A percentile compares a stretch with the other conserved stretches of the same genome.
phyloP scores from a whole-genome alignment of 2,329 filamentous ascomycete species.

The Sporothrix curviconia region DNA sequence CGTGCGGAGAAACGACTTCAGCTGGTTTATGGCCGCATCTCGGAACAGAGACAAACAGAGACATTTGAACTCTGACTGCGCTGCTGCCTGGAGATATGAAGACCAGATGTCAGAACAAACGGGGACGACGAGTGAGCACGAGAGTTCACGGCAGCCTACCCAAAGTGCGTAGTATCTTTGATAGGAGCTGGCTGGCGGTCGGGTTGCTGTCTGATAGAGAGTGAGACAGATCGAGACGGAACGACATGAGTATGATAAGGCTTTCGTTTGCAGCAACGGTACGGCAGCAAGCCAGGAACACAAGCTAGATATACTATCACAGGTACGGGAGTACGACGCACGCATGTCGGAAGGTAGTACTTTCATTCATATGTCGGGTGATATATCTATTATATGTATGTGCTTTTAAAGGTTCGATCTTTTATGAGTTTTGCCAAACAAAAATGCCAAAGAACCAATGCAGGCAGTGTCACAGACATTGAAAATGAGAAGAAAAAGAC shows the following conservation, averaged over 20 bases:
- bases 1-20: constrained; percentile 2
- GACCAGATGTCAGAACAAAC: too few species aligned
- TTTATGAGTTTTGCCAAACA: background rate
- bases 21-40: background rate
- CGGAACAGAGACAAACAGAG: background rate
- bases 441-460: background rate
- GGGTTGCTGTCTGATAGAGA: background rate
- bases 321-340: too few species aligned
- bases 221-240: background rate
- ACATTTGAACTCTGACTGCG: background rate
- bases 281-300: background rate
- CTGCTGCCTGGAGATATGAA: background rate
- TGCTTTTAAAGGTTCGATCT: too few species aligned
- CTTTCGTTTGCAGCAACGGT: background rate
- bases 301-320: too few species aligned
- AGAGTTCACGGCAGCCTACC: too few species aligned
- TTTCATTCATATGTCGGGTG: too few species aligned
- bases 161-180: too few species aligned
- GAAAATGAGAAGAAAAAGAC: background rate
- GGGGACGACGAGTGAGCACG: too few species aligned
- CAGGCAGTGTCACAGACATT: too few species aligned
- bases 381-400: too few species aligned
- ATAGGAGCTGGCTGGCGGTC: background rate
- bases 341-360: too few species aligned
- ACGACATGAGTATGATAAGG: too few species aligned